A percentile compares a stretch with the other conserved stretches of the same genome.
These are phyloP conservation scores for Cryptococcus floricola DNA, from an alignment of 1,284 basidiomycete species.

Conservation along the genomic window DNA sequence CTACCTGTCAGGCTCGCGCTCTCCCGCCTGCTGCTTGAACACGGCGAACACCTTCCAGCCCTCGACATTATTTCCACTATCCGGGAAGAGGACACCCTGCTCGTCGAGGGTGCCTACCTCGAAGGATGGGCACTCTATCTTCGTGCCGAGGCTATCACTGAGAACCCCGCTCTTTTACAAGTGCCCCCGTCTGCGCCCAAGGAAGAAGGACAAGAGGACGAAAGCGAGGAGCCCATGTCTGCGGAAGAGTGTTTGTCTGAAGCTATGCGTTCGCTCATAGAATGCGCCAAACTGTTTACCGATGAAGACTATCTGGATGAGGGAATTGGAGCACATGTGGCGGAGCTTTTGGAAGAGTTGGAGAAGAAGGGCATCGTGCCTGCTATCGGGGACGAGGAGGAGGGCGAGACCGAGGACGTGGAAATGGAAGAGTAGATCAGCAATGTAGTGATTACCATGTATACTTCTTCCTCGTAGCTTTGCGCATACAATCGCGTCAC, in stretches of 20 bases:
- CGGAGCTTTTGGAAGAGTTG: slow-evolving; percentile 68
- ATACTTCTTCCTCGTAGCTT: background rate
- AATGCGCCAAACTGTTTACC: slow-evolving; percentile 69
- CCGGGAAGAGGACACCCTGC: slow-evolving; percentile 77
- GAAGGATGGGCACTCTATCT: slow-evolving; percentile 91
- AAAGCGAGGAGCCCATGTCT: slow-evolving; percentile 55
- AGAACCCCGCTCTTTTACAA: slow-evolving; percentile 20
- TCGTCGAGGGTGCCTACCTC: slow-evolving; percentile 90
- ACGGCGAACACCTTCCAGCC: slow-evolving; percentile 65
- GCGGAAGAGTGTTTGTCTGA: slow-evolving; percentile 79
- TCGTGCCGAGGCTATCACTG: slow-evolving; percentile 43
- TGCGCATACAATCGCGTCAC: slow-evolving; percentile 1
- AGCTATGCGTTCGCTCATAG: slow-evolving; percentile 74
- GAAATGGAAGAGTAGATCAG: slow-evolving; percentile 57
- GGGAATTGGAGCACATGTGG: slow-evolving; percentile 71
- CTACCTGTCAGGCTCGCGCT: slow-evolving; percentile 69
- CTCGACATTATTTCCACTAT: slow-evolving; percentile 73
- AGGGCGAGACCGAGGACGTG: slow-evolving; percentile 54
- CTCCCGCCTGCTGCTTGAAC: slow-evolving; percentile 79
- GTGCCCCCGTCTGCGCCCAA: slow-evolving; percentile 44
- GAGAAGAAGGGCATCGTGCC: slow-evolving; percentile 66
- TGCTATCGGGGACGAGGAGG: slow-evolving; percentile 58
- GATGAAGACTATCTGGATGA: slow-evolving; percentile 70
- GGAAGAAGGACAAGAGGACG: slow-evolving; percentile 44
- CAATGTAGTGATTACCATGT: slow-evolving; percentile 39